Conservation (phyloP, 345 rosid genomes). For the Gossypium longicalyx region DNA sequence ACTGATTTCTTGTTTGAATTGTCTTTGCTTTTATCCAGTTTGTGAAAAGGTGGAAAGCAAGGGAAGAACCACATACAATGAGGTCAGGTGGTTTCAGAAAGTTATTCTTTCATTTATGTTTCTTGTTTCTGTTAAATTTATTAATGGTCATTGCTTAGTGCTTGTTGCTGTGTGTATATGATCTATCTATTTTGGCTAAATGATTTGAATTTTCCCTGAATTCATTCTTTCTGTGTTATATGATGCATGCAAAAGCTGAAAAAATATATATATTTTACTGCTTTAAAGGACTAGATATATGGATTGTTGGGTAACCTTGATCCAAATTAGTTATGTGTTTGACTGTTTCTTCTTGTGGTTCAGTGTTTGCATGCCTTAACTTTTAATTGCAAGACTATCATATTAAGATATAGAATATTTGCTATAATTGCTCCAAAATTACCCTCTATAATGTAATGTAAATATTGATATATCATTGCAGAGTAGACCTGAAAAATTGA, state of each 20-base stretch:
- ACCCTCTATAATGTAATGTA: background rate
- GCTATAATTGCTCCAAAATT: background rate
- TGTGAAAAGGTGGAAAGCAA: constrained; percentile 99
- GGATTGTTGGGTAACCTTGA: background rate
- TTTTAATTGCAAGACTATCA: background rate
- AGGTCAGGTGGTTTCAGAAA: constrained; percentile 53
- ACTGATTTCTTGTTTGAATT: constrained; percentile 14
- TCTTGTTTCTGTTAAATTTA: background rate
- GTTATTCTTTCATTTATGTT: constrained; percentile 11
- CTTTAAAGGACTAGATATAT: background rate
- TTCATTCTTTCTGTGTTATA: background rate
- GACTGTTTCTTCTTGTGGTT: background rate
- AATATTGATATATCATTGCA: constrained; percentile 1
- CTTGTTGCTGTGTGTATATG: background rate
- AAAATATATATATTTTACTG: background rate
- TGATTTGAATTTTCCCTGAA: background rate
- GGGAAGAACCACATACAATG: constrained; percentile 96
- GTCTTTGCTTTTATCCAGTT: constrained; percentile 41
- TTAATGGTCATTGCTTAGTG: background rate
- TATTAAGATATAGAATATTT: background rate
- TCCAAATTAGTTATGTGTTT: background rate
- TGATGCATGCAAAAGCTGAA: background rate
- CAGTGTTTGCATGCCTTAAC: background rate
- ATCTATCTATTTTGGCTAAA: background rate
- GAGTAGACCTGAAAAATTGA: background rate